Conservation (phyloP, 202 grass and related monocot genomes). For the Carex sylvatica region DNA sequence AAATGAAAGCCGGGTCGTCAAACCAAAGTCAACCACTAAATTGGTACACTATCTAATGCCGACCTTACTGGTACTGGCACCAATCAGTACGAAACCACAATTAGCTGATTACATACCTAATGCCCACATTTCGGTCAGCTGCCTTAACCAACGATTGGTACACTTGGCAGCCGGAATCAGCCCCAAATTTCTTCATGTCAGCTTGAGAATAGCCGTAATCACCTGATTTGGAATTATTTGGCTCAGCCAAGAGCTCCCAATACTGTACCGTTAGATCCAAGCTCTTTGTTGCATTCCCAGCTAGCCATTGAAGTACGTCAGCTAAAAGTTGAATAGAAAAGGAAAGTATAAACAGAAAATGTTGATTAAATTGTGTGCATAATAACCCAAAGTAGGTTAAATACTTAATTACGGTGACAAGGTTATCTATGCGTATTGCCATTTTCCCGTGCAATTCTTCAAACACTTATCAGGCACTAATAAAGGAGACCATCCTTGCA, state of each 20-base stretch:
- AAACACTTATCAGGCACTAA: conserved; percentile 11
- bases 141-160: conserved; percentile 64
- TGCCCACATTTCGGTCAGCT: conserved; percentile 63
- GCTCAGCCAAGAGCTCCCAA: conserved; percentile 71
- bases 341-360: neutral
- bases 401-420: neutral
- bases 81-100: neutral
- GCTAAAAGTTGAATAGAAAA: conserved; percentile 26
- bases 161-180: conserved; percentile 43
- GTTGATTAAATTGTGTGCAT: neutral
- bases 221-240: conserved; percentile 56
- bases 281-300: conserved; percentile 62
- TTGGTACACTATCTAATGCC: neutral
- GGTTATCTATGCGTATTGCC: neutral
- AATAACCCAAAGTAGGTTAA: neutral
- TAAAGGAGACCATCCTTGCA: neutral
- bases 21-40: neutral
- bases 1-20: neutral
- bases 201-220: conserved; percentile 70
- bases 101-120: conserved; percentile 44
- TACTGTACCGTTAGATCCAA: conserved; percentile 84
- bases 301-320: conserved; percentile 80
- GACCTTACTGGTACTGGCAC: neutral
- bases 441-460: conserved; percentile 1
- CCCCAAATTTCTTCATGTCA: conserved; percentile 74